Conservation (phyloP, 768 basidiomycete species). For the Amanita exitialis region DNA sequence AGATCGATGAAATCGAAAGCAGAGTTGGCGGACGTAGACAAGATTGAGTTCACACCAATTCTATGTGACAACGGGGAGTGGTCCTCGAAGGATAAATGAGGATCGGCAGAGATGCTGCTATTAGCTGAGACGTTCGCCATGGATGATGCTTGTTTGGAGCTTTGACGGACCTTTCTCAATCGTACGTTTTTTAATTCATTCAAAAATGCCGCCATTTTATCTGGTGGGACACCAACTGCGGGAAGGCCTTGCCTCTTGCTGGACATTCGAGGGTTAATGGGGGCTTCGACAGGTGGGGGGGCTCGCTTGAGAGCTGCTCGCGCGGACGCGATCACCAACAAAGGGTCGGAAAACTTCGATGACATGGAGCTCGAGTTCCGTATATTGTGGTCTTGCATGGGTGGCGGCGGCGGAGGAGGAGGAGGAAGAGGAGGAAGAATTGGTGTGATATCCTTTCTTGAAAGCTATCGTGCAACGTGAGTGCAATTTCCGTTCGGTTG, state of each 20-base stretch:
- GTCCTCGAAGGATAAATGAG: not conserved
- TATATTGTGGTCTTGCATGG: conserved; percentile 22
- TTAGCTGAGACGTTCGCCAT: not conserved
- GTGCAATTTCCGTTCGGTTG: not conserved
- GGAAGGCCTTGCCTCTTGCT: conserved; percentile 46
- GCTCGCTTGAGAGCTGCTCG: conserved; percentile 60
- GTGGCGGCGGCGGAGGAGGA: conserved; percentile 28
- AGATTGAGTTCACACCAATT: not conserved
- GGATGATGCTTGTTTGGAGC: not conserved
- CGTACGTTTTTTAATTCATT: conserved; percentile 72
- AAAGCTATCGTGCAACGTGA: conserved; percentile 26
- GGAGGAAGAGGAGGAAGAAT: conserved; percentile 27
- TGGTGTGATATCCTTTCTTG: conserved; percentile 20
- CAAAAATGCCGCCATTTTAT: conserved; percentile 78
- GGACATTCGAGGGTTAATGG: conserved; percentile 42
- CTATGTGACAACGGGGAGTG: not conserved
- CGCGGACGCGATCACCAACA: conserved; percentile 41
- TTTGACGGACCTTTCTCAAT: conserved; percentile 42
- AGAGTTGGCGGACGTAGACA: not conserved
- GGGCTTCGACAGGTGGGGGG: conserved; percentile 48
- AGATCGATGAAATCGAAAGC: not conserved
- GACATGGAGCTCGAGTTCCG: conserved; percentile 17
- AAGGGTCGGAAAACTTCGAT: conserved; percentile 17
- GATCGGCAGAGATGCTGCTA: not conserved
- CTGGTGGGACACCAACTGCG: conserved; percentile 62